A percentile compares a stretch with the other conserved stretches of the same genome.
Evolutionary conservation across 164 flowering plant species (phyloP).

Genomic region (Aristolochia californica): DNA sequence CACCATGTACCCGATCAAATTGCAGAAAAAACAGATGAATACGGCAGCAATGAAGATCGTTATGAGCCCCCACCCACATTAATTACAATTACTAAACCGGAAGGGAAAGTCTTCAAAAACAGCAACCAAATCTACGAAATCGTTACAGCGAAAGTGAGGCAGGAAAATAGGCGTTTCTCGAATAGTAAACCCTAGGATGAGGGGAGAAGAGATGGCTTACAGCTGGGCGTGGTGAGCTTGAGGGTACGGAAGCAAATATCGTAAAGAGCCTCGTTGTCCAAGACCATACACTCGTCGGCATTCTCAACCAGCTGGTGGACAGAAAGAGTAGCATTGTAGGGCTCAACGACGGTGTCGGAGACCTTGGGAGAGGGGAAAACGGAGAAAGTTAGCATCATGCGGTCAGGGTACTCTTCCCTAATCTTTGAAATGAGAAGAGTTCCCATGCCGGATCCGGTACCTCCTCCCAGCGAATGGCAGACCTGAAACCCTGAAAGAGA

Average conservation of each 20-base stretch:
- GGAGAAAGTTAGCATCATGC: slow-evolving; percentile 45
- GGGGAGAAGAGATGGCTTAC: slow-evolving; percentile 12
- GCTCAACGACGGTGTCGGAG: slow-evolving; percentile 39
- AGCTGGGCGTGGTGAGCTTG: slow-evolving; percentile 41
- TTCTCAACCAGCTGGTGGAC: slow-evolving; percentile 45
- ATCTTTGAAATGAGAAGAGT: slow-evolving; percentile 35
- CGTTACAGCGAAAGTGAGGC: background rate
- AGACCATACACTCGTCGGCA: slow-evolving; percentile 42
- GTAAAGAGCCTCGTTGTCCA: slow-evolving; percentile 39
- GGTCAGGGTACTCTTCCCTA: slow-evolving; percentile 37
- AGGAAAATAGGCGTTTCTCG: background rate
- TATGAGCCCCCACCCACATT: no score
- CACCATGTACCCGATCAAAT: no score
- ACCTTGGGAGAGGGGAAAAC: slow-evolving; percentile 41
- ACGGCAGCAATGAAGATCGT: no score
- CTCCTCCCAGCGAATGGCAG: slow-evolving; percentile 44
- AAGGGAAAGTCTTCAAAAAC: background rate
- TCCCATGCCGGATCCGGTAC: slow-evolving; percentile 47
- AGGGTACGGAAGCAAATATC: slow-evolving; percentile 43
- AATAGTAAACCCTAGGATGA: no score
- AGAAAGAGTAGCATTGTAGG: slow-evolving; percentile 40
- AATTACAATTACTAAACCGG: no score
- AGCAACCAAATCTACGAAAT: background rate
- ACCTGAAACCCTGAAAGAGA: slow-evolving; percentile 30
- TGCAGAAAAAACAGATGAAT: no score